A percentile compares a stretch with the other conserved stretches of the same genome.
These are phyloP conservation scores for Solanum hybrid DNA, from an alignment of 305 asterid species.

Conservation along the genomic window DNA sequence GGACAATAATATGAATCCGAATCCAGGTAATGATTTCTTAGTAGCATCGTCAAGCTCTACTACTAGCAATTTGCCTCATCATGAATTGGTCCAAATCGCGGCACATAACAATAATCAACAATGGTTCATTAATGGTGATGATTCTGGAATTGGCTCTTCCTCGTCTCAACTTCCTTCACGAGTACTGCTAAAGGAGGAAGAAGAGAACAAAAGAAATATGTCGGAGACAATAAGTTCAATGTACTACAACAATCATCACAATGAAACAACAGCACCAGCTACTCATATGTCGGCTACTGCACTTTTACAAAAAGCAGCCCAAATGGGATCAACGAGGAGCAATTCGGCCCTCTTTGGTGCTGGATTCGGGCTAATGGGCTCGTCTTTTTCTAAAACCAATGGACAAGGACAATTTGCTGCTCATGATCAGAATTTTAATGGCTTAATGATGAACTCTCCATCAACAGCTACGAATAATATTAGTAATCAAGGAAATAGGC, in stretches of 20 bases:
- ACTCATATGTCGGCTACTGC: constrained; percentile 84
- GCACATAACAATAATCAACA: constrained; percentile 16
- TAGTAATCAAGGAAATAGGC: constrained; percentile 17
- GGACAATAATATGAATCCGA: constrained; percentile 35
- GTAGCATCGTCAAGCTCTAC: constrained; percentile 31
- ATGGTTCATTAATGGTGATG: constrained; percentile 35
- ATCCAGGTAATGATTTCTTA: constrained; percentile 20
- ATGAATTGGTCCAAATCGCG: constrained; percentile 46
- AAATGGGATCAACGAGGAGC: constrained; percentile 85
- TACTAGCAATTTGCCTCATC: constrained; percentile 25
- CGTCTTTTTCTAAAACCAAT: constrained; percentile 23
- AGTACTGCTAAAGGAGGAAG: constrained; percentile 47
- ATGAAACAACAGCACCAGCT: constrained; percentile 10
- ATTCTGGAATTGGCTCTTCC: constrained; percentile 20
- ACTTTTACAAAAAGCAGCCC: constrained; percentile 74
- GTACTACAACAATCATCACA: constrained; percentile 28
- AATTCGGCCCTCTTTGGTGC: constrained; percentile 29
- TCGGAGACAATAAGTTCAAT: constrained; percentile 46
- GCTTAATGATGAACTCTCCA: constrained; percentile 21
- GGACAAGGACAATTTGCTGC: constrained; percentile 10
- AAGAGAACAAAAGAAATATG: constrained; percentile 41
- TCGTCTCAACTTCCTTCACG: constrained; percentile 18
- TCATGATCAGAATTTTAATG: constrained; percentile 18
- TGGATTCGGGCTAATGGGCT: constrained; percentile 50
- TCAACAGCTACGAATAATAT: constrained; percentile 4